Evolutionary conservation across 805 yeast genomes (phyloP), one percentile per base, ranked within the genome.

Genomic region (Lachancea meyersii): DNA sequence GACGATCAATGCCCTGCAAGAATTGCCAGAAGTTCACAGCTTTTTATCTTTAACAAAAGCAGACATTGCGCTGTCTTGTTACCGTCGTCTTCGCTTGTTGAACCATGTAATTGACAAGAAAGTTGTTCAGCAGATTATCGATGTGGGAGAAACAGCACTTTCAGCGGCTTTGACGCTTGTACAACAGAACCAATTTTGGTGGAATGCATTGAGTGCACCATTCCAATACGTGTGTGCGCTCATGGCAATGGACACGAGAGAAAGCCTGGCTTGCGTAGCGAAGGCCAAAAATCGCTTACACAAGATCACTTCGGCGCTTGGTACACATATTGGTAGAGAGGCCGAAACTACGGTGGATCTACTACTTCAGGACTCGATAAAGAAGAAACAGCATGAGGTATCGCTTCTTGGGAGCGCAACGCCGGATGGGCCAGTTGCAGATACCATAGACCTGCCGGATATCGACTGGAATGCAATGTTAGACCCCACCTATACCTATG

Each of bases 221-320:
- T 46, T 46, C 23, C 49, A 46, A 26, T 46, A 46, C 18, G 31
- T 43, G 17, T 46, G 49, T 35, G 45, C 44, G 7, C 45, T 46
- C 19, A 47, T 46, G 16, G 49, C 49, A 8, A 46, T 46, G 16
- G 47, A 46, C 23, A 36, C 49, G 3, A 35, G 45, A 22, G 47
- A 46, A 16, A 46, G 49, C 28, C 44, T 46, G 16, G 31, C 45
- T 10, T 20, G 38, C 18, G 49, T 46, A 14, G 43, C 45, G 3
- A 10, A 31, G 13, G 47, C 49, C 5, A 46, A 35, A 36, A 35
- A 30, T 16, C 28, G 31, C 7, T 26, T 46, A 4, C 41, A 37
- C 17, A 22, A 28, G n/a, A 46, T 46, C 24, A 40, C 36, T 9
- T 19, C 36, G 19, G 23, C 31, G 16, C 34, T 46, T 30, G 40